Percentiles rank a stretch among this genome's conserved stretches.
These are phyloP conservation scores for Huntiella savannae DNA, from an alignment of 2,329 filamentous ascomycete species.

Conservation along the genomic window DNA sequence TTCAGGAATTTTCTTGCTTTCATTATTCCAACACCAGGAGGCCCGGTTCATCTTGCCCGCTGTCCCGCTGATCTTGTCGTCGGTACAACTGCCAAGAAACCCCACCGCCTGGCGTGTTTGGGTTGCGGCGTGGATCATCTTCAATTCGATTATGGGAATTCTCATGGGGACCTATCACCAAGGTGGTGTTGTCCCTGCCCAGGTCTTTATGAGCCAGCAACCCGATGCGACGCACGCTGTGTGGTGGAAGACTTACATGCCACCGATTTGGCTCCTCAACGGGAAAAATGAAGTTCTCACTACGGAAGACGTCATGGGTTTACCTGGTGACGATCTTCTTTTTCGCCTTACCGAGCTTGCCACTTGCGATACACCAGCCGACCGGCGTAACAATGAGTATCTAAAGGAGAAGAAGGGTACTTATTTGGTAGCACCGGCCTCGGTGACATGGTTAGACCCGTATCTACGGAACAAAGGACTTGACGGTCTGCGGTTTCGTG, in stretches of 20 bases:
- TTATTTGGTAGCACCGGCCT: constrained; percentile 55
- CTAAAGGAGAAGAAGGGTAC: constrained; percentile 43
- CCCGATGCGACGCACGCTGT: constrained; percentile 49
- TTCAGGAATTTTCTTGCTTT: constrained; percentile 50
- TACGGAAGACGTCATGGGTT: constrained; percentile 57
- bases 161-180: constrained; percentile 73
- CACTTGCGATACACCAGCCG: constrained; percentile 41
- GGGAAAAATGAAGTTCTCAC: constrained; percentile 53
- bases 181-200: constrained; percentile 56
- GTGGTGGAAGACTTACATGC: constrained; percentile 79
- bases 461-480: constrained; percentile 40
- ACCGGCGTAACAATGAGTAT: constrained; percentile 35
- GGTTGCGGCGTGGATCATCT: constrained; percentile 44
- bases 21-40: constrained; percentile 61
- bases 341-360: constrained; percentile 37
- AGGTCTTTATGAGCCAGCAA: constrained; percentile 54
- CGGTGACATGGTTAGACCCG: constrained; percentile 48
- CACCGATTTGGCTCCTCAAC: constrained; percentile 62
- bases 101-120: constrained; percentile 31
- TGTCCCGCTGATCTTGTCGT: constrained; percentile 58
- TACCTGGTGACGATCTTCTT: constrained; percentile 41
- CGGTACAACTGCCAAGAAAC: constrained; percentile 44
- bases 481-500: constrained; percentile 42
- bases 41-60: constrained; percentile 60
- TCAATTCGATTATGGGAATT: constrained; percentile 48